phyloP scores from a whole-genome alignment of 1,139 yeast genomes.

The Petasospora rhodanensis region DNA sequence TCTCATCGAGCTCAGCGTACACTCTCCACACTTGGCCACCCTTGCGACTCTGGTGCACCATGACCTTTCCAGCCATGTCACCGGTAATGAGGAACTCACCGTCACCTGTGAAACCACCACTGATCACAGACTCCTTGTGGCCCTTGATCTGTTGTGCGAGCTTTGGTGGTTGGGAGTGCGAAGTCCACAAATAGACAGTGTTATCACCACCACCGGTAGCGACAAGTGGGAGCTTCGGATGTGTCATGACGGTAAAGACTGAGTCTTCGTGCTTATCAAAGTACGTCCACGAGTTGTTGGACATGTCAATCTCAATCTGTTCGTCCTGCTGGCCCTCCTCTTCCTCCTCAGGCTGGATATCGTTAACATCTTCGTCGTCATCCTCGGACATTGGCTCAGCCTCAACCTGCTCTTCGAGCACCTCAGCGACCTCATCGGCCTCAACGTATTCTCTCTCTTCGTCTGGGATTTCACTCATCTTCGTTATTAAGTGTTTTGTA shows the following conservation, averaged over 20 bases:
- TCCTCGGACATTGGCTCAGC: slow-evolving; percentile 29
- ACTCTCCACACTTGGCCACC: slow-evolving; percentile 81
- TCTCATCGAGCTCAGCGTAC: slow-evolving; percentile 73
- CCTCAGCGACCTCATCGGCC: slow-evolving; percentile 33
- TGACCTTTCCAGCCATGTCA: slow-evolving; percentile 87
- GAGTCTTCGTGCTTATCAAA: slow-evolving; percentile 88
- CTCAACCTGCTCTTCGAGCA: slow-evolving; percentile 19
- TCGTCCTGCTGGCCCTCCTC: slow-evolving; percentile 32
- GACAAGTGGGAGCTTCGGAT: slow-evolving; percentile 78
- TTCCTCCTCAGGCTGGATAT: slow-evolving; percentile 32
- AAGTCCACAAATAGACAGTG: slow-evolving; percentile 85
- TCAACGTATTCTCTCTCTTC: slow-evolving; percentile 10
- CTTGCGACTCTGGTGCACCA: slow-evolving; percentile 65
- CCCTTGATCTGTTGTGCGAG: slow-evolving; percentile 70
- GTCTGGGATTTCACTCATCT: slow-evolving; percentile 3
- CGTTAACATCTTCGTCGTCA: slow-evolving; percentile 32
- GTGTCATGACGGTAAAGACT: slow-evolving; percentile 70
- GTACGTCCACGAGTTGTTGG: slow-evolving; percentile 84
- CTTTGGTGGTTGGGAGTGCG: slow-evolving; percentile 78
- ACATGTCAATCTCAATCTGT: slow-evolving; percentile 60
- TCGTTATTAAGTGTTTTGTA: not conserved
- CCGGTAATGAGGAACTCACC: slow-evolving; percentile 81
- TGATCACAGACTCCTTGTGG: slow-evolving; percentile 82
- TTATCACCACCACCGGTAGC: slow-evolving; percentile 93
- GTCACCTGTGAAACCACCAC: slow-evolving; percentile 78